Evolutionary conservation across 2,329 filamentous ascomycete genomes (phyloP).

Genomic region (Pestalotiopsis sp.): DNA sequence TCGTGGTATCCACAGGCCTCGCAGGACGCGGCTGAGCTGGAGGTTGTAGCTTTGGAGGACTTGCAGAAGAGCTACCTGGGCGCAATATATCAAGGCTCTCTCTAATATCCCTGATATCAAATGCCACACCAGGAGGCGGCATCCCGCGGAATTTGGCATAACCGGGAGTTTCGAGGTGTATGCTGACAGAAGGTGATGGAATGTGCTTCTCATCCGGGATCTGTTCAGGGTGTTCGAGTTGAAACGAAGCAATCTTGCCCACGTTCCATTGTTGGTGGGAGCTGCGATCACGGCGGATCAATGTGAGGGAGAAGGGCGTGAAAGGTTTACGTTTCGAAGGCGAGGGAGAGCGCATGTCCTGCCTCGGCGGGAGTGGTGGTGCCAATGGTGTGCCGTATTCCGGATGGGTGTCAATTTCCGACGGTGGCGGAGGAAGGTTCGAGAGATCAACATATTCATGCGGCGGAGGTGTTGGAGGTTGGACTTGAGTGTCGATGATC

Average conservation of each 20-base stretch:
- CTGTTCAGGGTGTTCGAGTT: slow-evolving; percentile 44
- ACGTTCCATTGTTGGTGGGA: slow-evolving; percentile 77
- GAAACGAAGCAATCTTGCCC: slow-evolving; percentile 63
- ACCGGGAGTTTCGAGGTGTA: slow-evolving; percentile 57
- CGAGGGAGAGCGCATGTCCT: slow-evolving; percentile 33
- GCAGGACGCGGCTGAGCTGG: not conserved
- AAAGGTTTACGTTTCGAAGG: slow-evolving; percentile 39
- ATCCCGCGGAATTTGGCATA: slow-evolving; percentile 61
- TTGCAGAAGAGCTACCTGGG: slow-evolving; percentile 24
- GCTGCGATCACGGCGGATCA: slow-evolving; percentile 75
- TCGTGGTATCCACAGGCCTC: slow-evolving; percentile 10
- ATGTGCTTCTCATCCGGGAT: slow-evolving; percentile 31
- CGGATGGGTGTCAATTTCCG: slow-evolving; percentile 7
- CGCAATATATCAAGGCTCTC: slow-evolving; percentile 21
- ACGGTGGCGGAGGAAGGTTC: not conserved
- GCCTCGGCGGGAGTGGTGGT: slow-evolving; percentile 19
- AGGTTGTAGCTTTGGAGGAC: not conserved
- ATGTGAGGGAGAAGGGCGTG: slow-evolving; percentile 56
- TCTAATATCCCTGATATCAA: slow-evolving; percentile 16
- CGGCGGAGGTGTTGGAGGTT: not conserved
- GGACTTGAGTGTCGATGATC: slow-evolving; percentile 4
- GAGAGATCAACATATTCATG: not conserved
- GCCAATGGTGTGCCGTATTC: slow-evolving; percentile 6
- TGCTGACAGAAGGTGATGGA: slow-evolving; percentile 47
- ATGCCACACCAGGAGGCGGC: slow-evolving; percentile 30